A percentile compares a stretch with the other conserved stretches of the same genome.
Evolutionary conservation across 805 yeast genomes (phyloP).

Genomic region (Kuraishia hungarica): DNA sequence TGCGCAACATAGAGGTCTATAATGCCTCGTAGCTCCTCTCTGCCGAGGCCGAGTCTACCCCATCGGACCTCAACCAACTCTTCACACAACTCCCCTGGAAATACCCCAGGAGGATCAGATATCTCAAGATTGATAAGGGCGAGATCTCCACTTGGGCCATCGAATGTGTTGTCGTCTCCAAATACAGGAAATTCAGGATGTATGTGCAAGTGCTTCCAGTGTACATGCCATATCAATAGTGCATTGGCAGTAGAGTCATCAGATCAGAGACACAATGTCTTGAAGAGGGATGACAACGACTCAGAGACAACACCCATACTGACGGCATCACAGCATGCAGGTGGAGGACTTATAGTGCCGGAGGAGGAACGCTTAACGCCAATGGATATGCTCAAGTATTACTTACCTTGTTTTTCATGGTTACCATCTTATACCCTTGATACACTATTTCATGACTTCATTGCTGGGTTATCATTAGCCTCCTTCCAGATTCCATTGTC

Average conservation of each 20-base stretch:
- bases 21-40: not conserved
- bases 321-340: not conserved
- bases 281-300: not conserved
- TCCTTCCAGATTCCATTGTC: conserved; percentile 88
- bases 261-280: not conserved
- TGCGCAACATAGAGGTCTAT: not conserved
- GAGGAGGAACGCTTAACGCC: not conserved
- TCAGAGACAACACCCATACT: not conserved
- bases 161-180: not conserved
- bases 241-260: not conserved
- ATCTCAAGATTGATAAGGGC: not conserved
- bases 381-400: conserved; percentile 39
- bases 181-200: not conserved
- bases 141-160: not conserved
- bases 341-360: conserved; percentile 1
- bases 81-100: not conserved
- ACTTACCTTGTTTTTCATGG: conserved; percentile 65
- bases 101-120: not conserved
- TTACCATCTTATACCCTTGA: conserved; percentile 35
- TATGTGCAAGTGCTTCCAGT: not conserved
- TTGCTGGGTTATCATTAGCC: conserved; percentile 83
- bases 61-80: not conserved
- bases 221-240: not conserved
- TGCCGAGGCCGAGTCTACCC: not conserved
- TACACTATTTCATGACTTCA: conserved; percentile 47